These are phyloP conservation scores for Lavandula angustifolia DNA, from an alignment of 257 asterid genomes.

Conservation along the genomic window DNA sequence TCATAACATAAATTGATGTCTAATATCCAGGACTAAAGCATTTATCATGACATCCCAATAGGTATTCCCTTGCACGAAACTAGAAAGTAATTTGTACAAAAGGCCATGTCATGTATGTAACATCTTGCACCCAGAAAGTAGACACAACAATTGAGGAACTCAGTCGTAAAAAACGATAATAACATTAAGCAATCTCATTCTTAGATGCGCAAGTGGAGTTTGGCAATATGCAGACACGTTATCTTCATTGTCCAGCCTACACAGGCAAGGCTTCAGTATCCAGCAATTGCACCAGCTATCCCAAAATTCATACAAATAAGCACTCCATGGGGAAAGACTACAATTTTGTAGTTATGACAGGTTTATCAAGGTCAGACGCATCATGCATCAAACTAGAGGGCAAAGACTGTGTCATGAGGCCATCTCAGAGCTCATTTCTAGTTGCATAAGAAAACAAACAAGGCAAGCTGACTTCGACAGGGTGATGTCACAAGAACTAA, in stretches of 20 bases:
- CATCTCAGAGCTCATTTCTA: not conserved
- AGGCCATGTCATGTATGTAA: not conserved
- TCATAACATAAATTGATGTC: not conserved
- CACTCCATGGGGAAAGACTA: no score
- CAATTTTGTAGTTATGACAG: no score
- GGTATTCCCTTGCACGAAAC: not conserved
- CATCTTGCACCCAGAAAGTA: not conserved
- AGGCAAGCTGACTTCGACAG: not conserved
- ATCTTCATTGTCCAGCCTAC: not conserved
- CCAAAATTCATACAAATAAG: no score
- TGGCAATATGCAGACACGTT: not conserved
- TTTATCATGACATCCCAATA: not conserved
- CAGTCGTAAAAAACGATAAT: not conserved
- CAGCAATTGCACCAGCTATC: no score
- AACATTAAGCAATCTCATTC: not conserved
- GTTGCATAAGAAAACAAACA: not conserved
- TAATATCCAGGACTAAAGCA: not conserved
- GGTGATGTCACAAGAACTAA: not conserved
- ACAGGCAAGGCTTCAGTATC: not conserved
- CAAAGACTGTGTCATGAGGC: not conserved
- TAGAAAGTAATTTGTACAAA: not conserved
- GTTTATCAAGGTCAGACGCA: not conserved
- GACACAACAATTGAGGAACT: not conserved
- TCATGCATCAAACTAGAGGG: not conserved
- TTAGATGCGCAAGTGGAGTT: constrained; percentile 2